phyloP scores from a whole-genome alignment of 2,329 filamentous ascomycete species.

The Penicillium sp. region DNA sequence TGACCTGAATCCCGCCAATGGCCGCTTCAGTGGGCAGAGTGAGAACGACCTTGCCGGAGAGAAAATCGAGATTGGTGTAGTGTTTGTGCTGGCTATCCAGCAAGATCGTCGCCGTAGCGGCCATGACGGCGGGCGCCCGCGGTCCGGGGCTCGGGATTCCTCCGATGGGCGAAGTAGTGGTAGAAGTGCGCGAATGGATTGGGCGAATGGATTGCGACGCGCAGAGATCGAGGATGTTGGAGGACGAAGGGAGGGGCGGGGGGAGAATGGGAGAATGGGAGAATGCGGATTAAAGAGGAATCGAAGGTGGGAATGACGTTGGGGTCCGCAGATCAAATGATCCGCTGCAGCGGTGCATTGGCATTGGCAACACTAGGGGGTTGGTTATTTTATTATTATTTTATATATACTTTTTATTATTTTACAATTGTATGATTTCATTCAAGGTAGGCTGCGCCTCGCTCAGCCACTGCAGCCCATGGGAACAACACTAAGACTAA shows the following conservation, averaged over 20 bases:
- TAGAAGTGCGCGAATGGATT: too few relatives aligned
- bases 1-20: conserved; percentile 52
- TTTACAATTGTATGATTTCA: too few relatives aligned
- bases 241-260: neutral
- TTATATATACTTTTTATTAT: too few relatives aligned
- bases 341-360: too few relatives aligned
- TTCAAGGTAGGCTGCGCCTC: conserved; percentile 4
- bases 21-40: conserved; percentile 47
- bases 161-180: neutral
- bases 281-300: conserved; percentile 22
- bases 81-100: conserved; percentile 48
- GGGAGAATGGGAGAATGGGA: neutral
- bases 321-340: conserved; percentile 19
- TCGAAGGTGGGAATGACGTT: conserved; percentile 28
- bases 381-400: too few relatives aligned
- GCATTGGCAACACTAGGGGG: too few relatives aligned
- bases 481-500: neutral
- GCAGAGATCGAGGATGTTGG: neutral
- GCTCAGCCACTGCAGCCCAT: neutral
- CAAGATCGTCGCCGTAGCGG: conserved; percentile 44
- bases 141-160: conserved; percentile 10
- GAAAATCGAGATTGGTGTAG: conserved; percentile 55
- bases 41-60: conserved; percentile 51
- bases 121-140: conserved; percentile 42
- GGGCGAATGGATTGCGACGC: neutral